A percentile compares a stretch with the other conserved stretches of the same genome.
These are phyloP conservation scores for Oryza meridionalis DNA, from an alignment of 176 grass and related monocot genomes.

Conservation along the genomic window DNA sequence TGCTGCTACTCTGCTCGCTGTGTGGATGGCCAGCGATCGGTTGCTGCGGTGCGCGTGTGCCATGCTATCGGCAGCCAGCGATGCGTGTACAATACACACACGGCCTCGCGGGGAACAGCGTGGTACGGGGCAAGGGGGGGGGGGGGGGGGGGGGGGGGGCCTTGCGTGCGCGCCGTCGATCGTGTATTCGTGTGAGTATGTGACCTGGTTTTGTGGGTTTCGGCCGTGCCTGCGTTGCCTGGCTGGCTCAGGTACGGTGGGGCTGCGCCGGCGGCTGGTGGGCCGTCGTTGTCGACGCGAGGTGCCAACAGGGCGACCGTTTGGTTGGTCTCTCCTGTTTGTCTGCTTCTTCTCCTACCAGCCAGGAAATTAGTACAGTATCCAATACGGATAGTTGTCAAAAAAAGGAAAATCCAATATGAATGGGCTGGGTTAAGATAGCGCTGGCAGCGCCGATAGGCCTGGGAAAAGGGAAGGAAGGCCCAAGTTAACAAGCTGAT, in stretches of 20 bases:
- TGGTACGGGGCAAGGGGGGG: neutral
- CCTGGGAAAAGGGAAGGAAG: too few relatives aligned
- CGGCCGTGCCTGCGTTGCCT: conserved; percentile 11
- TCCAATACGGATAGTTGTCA: neutral
- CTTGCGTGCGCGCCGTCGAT: neutral
- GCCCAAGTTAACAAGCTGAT: too few relatives aligned
- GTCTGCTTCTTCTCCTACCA: neutral
- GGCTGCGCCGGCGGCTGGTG: conserved; percentile 35
- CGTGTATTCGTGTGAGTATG: neutral
- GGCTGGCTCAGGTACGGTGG: neutral
- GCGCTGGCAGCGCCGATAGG: neutral
- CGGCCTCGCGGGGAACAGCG: neutral
- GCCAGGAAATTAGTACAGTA: neutral
- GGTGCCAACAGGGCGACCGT: neutral
- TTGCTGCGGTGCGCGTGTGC: neutral
- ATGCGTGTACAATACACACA: neutral
- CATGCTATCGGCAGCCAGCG: neutral
- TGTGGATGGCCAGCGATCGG: neutral
- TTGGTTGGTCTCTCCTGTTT: neutral
- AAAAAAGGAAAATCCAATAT: neutral
- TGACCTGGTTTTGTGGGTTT: conserved; percentile 39
- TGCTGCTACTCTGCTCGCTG: neutral
- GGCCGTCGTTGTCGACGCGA: conserved; percentile 35
- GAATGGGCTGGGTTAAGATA: neutral
- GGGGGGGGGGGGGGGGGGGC: neutral